Evolutionary conservation across 306 rosid genomes (phyloP).

Genomic region (Ochetophila trinervis): DNA sequence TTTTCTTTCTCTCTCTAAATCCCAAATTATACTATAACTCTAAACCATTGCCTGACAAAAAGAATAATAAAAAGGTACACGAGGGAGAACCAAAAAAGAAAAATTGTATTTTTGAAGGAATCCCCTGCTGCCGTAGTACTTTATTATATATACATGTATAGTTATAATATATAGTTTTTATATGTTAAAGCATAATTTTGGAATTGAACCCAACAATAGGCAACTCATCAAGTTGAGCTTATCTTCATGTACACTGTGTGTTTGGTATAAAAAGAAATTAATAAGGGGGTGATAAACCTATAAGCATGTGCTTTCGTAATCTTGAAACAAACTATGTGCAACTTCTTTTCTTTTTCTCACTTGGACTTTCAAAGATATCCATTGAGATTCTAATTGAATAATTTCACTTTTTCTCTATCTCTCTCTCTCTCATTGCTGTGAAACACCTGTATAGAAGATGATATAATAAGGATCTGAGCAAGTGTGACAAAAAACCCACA

Average conservation of each 20-base stretch:
- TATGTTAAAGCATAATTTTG: background rate
- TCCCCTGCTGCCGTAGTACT: constrained; percentile 14
- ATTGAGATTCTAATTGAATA: background rate
- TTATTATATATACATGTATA: background rate
- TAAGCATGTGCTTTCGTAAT: constrained; percentile 34
- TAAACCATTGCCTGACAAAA: constrained; percentile 24
- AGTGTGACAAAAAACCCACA: constrained; percentile 47
- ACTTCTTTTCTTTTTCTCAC: background rate
- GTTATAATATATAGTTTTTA: background rate
- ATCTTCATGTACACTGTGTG: background rate
- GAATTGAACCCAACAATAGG: constrained; percentile 10
- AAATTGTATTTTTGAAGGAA: constrained; percentile 4
- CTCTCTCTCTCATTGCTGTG: constrained; percentile 23
- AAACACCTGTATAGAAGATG: constrained; percentile 41
- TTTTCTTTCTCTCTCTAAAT: constrained; percentile 17
- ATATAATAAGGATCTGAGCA: constrained; percentile 25
- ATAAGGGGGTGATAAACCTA: constrained; percentile 14
- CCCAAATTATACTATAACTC: constrained; percentile 19
- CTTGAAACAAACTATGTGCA: constrained; percentile 27
- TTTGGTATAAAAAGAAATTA: constrained; percentile 1
- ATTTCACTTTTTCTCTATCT: no score
- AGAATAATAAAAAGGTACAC: constrained; percentile 32
- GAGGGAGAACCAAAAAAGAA: constrained; percentile 20
- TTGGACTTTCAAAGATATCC: constrained; percentile 13
- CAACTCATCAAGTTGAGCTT: constrained; percentile 18